Percentiles rank a stretch among this genome's conserved stretches.
phyloP scores from a whole-genome alignment of 805 yeast genomes.

The Ogataea allantospora region DNA sequence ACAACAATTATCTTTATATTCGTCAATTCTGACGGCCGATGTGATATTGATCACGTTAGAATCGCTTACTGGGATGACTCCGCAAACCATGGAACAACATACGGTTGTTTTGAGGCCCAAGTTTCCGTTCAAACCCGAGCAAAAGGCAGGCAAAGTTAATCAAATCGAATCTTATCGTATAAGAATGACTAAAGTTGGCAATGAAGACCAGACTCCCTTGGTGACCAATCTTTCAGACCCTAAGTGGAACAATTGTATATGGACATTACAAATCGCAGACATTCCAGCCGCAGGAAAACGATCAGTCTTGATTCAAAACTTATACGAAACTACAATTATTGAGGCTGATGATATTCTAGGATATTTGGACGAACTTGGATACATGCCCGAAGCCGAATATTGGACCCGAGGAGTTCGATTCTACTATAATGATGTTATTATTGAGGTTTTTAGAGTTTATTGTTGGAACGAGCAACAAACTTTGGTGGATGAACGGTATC shows the following conservation, averaged over 20 bases:
- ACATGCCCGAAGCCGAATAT: constrained; percentile 58
- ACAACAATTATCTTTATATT: constrained; percentile 50
- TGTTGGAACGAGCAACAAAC: constrained; percentile 32
- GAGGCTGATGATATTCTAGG: constrained; percentile 47
- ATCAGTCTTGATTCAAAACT: constrained; percentile 62
- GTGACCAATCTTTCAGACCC: constrained; percentile 12
- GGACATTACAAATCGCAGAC: constrained; percentile 68
- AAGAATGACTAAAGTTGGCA: constrained; percentile 50
- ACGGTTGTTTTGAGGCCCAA: constrained; percentile 50
- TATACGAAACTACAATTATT: constrained; percentile 57
- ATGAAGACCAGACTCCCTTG: constrained; percentile 23
- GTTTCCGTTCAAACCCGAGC: constrained; percentile 51
- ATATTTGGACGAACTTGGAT: constrained; percentile 65
- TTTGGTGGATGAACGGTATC: constrained; percentile 47
- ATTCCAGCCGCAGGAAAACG: constrained; percentile 75
- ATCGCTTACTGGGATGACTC: constrained; percentile 51
- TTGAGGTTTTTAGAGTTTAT: constrained; percentile 54
- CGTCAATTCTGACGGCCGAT: constrained; percentile 39
- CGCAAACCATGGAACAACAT: constrained; percentile 46
- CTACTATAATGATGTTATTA: constrained; percentile 57
- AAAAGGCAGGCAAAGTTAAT: constrained; percentile 53
- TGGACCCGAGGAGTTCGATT: constrained; percentile 62
- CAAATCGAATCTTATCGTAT: constrained; percentile 56
- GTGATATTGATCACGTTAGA: constrained; percentile 47
- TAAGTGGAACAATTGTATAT: constrained; percentile 34